phyloP scores from a whole-genome alignment of 768 basidiomycete species.

The Thelephora ganbajun region DNA sequence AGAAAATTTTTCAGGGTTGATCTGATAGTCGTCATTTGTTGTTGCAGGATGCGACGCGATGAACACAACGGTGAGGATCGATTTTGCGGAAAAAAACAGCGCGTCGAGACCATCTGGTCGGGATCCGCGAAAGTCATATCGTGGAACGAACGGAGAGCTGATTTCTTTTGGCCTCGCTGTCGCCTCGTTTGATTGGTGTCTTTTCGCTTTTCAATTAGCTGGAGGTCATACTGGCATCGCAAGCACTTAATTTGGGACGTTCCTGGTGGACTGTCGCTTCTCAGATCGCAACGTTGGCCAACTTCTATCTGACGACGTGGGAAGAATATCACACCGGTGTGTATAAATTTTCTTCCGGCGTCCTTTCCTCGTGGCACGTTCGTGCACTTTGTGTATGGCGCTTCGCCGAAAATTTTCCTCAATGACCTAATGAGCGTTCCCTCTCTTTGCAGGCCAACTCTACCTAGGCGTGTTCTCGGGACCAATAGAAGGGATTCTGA shows the following conservation, averaged over 20 bases:
- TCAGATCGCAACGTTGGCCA: conserved; percentile 54
- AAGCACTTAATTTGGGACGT: conserved; percentile 82
- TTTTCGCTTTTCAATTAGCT: conserved; percentile 32
- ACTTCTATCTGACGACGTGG: conserved; percentile 68
- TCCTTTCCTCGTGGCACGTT: neutral
- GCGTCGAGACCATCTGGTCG: too few species aligned
- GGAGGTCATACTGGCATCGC: conserved; percentile 68
- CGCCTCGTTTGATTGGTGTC: neutral
- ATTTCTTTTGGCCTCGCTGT: neutral
- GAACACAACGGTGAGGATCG: conserved; percentile 67
- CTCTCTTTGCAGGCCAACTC: conserved; percentile 43
- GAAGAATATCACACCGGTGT: conserved; percentile 79
- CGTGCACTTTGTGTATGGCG: too few species aligned
- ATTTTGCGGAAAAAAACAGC: neutral
- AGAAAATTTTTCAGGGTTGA: too few species aligned
- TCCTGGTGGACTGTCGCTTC: conserved; percentile 97
- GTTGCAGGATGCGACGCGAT: conserved; percentile 74
- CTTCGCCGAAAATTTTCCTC: neutral
- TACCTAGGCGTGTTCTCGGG: conserved; percentile 92
- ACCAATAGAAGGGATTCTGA: conserved; percentile 89
- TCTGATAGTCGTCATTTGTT: too few species aligned
- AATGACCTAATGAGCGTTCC: neutral
- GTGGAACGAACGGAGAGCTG: too few species aligned
- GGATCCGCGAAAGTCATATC: too few species aligned
- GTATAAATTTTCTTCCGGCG: conserved; percentile 3